Evolutionary conservation across 179 eudicot genomes (phyloP).

Genomic region (Corrigiola litoralis): DNA sequence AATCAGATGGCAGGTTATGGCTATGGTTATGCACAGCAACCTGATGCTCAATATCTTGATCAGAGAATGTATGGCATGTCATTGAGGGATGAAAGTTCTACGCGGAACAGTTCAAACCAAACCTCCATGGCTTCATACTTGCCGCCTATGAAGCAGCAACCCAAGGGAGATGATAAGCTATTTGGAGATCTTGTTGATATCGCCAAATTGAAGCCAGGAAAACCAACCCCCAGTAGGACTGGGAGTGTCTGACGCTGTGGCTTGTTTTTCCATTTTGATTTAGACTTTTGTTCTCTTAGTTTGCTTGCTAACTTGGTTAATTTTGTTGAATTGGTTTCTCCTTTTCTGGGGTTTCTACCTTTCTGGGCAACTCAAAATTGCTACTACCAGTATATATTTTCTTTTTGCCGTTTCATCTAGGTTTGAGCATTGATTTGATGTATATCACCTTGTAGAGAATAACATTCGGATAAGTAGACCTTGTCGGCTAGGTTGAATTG

Average conservation of each 20-base stretch:
- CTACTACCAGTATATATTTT: constrained; percentile 13
- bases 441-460: constrained; percentile 24
- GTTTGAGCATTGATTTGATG: constrained; percentile 23
- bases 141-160: constrained; percentile 61
- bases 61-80: constrained; percentile 77
- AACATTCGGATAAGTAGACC: constrained; percentile 1
- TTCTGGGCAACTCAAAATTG: neutral
- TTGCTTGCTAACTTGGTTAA: constrained; percentile 16
- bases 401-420: constrained; percentile 10
- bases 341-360: constrained; percentile 13
- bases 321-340: constrained; percentile 4
- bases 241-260: constrained; percentile 28
- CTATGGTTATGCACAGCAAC: constrained; percentile 61
- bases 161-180: constrained; percentile 77
- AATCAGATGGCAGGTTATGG: constrained; percentile 68
- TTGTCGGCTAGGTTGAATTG: constrained; percentile 5
- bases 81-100: constrained; percentile 43
- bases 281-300: constrained; percentile 3
- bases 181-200: constrained; percentile 92
- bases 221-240: constrained; percentile 25
- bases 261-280: neutral
- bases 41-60: constrained; percentile 55
- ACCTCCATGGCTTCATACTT: constrained; percentile 52
- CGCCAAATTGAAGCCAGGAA: constrained; percentile 58
- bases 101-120: constrained; percentile 36